Conservation (phyloP, 352 stramenopile genomes). For the Plasmopara halstedii region DNA sequence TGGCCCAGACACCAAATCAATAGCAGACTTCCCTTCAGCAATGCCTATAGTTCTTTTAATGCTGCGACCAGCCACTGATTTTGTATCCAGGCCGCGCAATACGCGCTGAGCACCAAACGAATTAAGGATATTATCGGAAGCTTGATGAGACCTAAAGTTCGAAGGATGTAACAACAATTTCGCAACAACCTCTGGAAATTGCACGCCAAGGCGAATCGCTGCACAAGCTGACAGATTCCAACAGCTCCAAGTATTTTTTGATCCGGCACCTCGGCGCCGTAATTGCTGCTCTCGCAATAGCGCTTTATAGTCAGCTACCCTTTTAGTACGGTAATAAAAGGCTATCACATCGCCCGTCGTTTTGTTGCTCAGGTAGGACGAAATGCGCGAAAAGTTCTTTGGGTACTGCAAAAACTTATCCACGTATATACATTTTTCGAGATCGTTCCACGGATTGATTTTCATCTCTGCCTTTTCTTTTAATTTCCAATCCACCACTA, state of each 20-base stretch:
- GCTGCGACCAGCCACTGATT: slow-evolving; percentile 1
- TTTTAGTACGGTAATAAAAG: slow-evolving; percentile 99
- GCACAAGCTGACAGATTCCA: slow-evolving; percentile 81
- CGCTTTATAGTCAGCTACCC: slow-evolving; percentile 96
- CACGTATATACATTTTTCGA: slow-evolving; percentile 99
- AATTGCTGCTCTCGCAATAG: slow-evolving; percentile 86
- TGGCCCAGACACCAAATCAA: slow-evolving; percentile 25
- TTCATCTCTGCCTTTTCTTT: slow-evolving; percentile 64
- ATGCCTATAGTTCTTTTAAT: neutral
- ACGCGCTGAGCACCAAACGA: slow-evolving; percentile 57
- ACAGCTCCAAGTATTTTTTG: slow-evolving; percentile 87
- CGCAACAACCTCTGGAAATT: slow-evolving; percentile 59
- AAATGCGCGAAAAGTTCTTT: slow-evolving; percentile 98
- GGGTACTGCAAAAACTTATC: slow-evolving; percentile 98
- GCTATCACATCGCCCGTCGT: slow-evolving; percentile 94
- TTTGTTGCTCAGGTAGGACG: slow-evolving; percentile 92
- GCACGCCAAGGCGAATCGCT: slow-evolving; percentile 75
- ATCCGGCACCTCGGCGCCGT: slow-evolving; percentile 64
- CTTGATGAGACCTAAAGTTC: slow-evolving; percentile 83
- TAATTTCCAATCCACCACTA: slow-evolving; percentile 51
- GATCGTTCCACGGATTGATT: slow-evolving; percentile 96
- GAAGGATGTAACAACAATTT: slow-evolving; percentile 66
- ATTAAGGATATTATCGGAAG: slow-evolving; percentile 80
- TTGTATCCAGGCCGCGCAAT: slow-evolving; percentile 18
- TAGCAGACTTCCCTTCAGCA: slow-evolving; percentile 14